These are phyloP conservation scores for Kockiozyma suomiensis DNA, from an alignment of 805 yeast genomes.

Conservation along the genomic window DNA sequence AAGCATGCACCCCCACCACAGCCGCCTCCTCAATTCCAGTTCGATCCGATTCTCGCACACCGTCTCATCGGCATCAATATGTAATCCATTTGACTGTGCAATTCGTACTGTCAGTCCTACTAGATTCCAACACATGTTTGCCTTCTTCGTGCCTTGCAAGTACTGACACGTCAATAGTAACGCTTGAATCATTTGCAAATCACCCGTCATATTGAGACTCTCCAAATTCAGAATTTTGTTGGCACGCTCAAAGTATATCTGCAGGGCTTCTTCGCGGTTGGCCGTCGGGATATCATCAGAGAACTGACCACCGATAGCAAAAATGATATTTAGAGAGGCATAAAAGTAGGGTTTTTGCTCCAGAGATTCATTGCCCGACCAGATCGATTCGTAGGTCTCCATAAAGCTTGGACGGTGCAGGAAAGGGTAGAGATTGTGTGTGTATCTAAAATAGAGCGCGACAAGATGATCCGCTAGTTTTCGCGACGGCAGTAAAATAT, in stretches of 20 bases:
- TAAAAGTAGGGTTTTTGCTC: constrained; percentile 37
- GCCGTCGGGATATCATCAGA: constrained; percentile 25
- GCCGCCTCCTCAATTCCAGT: constrained; percentile 36
- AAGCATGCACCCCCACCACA: constrained; percentile 40
- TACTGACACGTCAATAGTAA: constrained; percentile 39
- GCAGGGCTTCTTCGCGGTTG: constrained; percentile 17
- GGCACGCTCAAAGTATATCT: constrained; percentile 37
- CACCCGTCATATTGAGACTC: constrained; percentile 37
- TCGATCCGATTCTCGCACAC: constrained; percentile 34
- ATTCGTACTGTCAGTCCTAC: constrained; percentile 50
- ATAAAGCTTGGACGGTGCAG: constrained; percentile 39
- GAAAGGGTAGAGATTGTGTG: constrained; percentile 39
- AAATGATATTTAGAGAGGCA: constrained; percentile 38
- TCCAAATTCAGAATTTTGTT: constrained; percentile 35
- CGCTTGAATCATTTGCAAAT: constrained; percentile 38
- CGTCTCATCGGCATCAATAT: constrained; percentile 35
- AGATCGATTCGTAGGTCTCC: constrained; percentile 35
- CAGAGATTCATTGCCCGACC: constrained; percentile 22
- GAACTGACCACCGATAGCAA: constrained; percentile 39
- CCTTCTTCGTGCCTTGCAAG: constrained; percentile 38
- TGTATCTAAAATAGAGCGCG: constrained; percentile 36
- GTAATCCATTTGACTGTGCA: constrained; percentile 50
- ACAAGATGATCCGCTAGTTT: constrained; percentile 37
- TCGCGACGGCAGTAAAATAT: constrained; percentile 35
- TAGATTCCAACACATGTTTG: constrained; percentile 48